These are phyloP conservation scores for Entelexis sorbosivorans DNA, from an alignment of 1,139 yeast genomes.

Conservation along the genomic window DNA sequence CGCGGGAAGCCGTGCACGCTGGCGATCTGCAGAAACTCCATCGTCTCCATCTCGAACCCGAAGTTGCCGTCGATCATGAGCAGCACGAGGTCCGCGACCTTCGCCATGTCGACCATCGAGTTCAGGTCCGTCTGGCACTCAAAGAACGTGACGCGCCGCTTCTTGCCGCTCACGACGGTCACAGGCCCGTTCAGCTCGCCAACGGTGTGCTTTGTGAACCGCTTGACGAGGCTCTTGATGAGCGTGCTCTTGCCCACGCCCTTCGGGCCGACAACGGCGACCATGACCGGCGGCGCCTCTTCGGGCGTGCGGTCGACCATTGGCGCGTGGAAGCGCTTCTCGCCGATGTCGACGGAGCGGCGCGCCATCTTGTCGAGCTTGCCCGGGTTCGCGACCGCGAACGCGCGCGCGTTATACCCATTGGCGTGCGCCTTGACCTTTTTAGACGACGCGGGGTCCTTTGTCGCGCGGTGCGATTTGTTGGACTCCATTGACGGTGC, in stretches of 20 bases:
- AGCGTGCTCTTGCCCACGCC: constrained; percentile 96
- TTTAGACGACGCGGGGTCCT: constrained; percentile 49
- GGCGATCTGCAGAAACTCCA: constrained; percentile 93
- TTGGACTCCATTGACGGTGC: constrained; percentile 29
- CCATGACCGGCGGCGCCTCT: constrained; percentile 93
- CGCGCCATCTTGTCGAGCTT: constrained; percentile 76
- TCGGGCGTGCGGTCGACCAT: constrained; percentile 97
- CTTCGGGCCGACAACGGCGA: constrained; percentile 97
- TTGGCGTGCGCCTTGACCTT: constrained; percentile 83
- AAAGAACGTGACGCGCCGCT: constrained; percentile 82
- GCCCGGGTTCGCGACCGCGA: constrained; percentile 86
- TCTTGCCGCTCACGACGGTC: constrained; percentile 93
- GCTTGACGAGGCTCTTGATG: constrained; percentile 75
- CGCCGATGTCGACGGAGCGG: constrained; percentile 74
- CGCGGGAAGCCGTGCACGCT: constrained; percentile 99
- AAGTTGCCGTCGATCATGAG: constrained; percentile 91
- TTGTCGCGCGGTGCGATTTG: constrained; percentile 40
- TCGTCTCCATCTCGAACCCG: constrained; percentile 98
- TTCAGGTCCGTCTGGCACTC: constrained; percentile 90
- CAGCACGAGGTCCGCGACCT: constrained; percentile 84
- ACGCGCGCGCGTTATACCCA: constrained; percentile 89
- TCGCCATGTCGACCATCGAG: constrained; percentile 93
- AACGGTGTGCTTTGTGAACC: constrained; percentile 80
- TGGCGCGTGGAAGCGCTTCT: constrained; percentile 84
- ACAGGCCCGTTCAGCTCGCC: constrained; percentile 89